Percentiles rank a stretch among this genome's conserved stretches.
phyloP scores from a whole-genome alignment of 192 early-diverging fungal species.

The Coemansia sp. region DNA sequence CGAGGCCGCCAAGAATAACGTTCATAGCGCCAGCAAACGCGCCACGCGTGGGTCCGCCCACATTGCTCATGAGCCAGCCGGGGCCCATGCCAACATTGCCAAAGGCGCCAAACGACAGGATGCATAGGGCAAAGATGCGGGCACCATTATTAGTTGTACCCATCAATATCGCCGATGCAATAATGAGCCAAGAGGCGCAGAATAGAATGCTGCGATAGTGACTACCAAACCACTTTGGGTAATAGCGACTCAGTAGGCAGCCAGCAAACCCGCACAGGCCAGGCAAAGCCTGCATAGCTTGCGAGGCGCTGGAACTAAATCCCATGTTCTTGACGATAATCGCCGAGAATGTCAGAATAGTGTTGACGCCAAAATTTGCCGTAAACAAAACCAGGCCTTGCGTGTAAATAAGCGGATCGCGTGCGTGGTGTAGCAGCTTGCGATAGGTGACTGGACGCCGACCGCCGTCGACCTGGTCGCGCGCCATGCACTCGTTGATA shows the following conservation, averaged over 20 bases:
- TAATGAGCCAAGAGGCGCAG: constrained; percentile 35
- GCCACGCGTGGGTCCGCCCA: constrained; percentile 45
- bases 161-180: constrained; percentile 34
- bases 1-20: constrained; percentile 42
- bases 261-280: constrained; percentile 51
- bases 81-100: constrained; percentile 50
- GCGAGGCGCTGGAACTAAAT: constrained; percentile 30
- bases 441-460: constrained; percentile 31
- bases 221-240: constrained; percentile 32
- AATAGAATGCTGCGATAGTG: constrained; percentile 43
- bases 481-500: constrained; percentile 28
- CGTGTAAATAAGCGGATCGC: constrained; percentile 39
- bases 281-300: constrained; percentile 48
- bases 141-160: constrained; percentile 44
- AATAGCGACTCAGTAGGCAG: constrained; percentile 32
- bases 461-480: constrained; percentile 40
- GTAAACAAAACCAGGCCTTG: constrained; percentile 44
- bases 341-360: constrained; percentile 45
- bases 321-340: constrained; percentile 51
- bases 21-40: constrained; percentile 45
- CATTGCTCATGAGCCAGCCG: constrained; percentile 53
- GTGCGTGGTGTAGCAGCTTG: constrained; percentile 16
- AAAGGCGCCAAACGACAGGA: constrained; percentile 47
- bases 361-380: constrained; percentile 52
- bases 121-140: constrained; percentile 46